Percentiles rank a stretch among this genome's conserved stretches.
Evolutionary conservation across 2,329 filamentous ascomycete genomes (phyloP).

Genomic region (Fusarium secorum): DNA sequence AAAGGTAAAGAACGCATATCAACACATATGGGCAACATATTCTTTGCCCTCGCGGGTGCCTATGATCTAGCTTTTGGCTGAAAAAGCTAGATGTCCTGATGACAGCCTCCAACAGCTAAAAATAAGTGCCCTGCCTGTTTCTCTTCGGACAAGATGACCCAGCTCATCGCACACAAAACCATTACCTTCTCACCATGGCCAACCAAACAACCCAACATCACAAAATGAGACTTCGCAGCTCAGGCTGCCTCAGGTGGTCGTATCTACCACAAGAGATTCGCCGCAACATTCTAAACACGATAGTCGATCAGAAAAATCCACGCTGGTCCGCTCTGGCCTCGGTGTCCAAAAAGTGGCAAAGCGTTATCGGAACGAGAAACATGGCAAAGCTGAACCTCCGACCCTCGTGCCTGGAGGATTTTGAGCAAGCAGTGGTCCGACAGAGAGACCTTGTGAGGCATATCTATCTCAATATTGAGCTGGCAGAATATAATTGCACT

Average conservation of each 20-base stretch:
- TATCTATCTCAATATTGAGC: not conserved
- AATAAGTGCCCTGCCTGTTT: no score
- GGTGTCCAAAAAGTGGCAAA: conserved; percentile 7
- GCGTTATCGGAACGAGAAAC: conserved; percentile 2
- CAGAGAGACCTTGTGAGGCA: conserved; percentile 5
- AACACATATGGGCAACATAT: no score
- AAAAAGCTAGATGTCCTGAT: no score
- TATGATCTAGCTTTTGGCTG: no score
- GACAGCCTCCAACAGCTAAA: no score
- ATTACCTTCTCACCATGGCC: not conserved
- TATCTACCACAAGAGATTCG: not conserved
- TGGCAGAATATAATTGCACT: not conserved
- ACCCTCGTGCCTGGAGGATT: not conserved
- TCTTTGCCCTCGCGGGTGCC: no score
- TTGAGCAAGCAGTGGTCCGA: not conserved
- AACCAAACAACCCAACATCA: not conserved
- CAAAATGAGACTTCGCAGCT: not conserved
- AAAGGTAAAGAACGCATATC: no score
- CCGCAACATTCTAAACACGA: not conserved
- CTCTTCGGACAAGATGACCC: no score
- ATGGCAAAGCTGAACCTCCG: conserved; percentile 2
- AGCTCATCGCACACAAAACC: no score
- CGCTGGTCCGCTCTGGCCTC: conserved; percentile 3
- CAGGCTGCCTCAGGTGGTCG: not conserved
- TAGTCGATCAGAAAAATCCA: not conserved